Percentiles rank a stretch among this genome's conserved stretches.
phyloP scores from a whole-genome alignment of 441 rosid species.

The Jatropha podagrica region DNA sequence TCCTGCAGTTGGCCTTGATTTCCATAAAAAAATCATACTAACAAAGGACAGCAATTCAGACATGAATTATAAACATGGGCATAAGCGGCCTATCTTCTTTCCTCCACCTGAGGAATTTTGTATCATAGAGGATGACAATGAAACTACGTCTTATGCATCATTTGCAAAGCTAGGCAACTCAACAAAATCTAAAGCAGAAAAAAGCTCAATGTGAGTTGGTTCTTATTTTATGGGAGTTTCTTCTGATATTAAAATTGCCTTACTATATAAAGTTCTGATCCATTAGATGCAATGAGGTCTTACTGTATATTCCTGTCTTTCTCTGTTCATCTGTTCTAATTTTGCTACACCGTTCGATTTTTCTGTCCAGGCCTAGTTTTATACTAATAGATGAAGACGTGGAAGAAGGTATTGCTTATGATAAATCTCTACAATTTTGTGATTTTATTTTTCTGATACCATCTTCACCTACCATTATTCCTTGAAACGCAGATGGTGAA shows the following conservation, averaged over 20 bases:
- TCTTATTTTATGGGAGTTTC: neutral
- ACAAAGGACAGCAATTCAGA: slow-evolving; percentile 37
- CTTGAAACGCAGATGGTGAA: slow-evolving; percentile 38
- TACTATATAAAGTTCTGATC: neutral
- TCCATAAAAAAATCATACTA: slow-evolving; percentile 61
- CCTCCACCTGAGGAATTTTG: slow-evolving; percentile 41
- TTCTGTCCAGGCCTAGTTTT: slow-evolving; percentile 81
- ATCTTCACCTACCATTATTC: slow-evolving; percentile 14
- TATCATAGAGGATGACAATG: slow-evolving; percentile 40
- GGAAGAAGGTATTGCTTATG: slow-evolving; percentile 53
- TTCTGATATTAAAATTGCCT: neutral
- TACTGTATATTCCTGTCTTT: neutral
- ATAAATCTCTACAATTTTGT: neutral
- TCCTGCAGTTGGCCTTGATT: slow-evolving; percentile 78
- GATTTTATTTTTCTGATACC: neutral
- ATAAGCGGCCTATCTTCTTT: slow-evolving; percentile 41
- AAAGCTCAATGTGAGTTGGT: slow-evolving; percentile 42
- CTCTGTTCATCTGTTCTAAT: neutral
- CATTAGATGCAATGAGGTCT: neutral
- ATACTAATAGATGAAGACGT: slow-evolving; percentile 81
- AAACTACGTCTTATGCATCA: slow-evolving; percentile 28
- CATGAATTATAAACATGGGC: slow-evolving; percentile 29
- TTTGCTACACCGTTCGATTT: slow-evolving; percentile 19
- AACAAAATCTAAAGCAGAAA: slow-evolving; percentile 28
- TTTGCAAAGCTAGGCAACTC: slow-evolving; percentile 25